Evolutionary conservation across 1,284 basidiomycete genomes (phyloP).

Genomic region (Cutaneotrichosporon daszewskae): DNA sequence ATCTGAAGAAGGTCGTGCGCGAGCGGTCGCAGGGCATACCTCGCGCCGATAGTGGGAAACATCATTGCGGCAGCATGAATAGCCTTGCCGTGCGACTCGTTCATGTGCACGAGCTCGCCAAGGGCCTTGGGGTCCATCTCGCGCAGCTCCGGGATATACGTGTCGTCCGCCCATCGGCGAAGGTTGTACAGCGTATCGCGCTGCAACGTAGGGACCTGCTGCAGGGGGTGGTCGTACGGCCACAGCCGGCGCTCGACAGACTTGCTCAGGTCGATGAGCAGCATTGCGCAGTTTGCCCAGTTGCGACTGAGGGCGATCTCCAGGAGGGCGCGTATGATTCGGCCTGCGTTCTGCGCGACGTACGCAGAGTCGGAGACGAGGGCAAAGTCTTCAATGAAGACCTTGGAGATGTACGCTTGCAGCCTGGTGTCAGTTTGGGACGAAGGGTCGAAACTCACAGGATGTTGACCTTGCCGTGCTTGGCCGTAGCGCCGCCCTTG

Average conservation of each 20-base stretch:
- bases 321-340: slow-evolving; percentile 86
- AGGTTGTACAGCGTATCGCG: slow-evolving; percentile 75
- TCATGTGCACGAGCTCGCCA: slow-evolving; percentile 73
- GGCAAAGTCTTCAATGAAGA: slow-evolving; percentile 86
- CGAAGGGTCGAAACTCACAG: slow-evolving; percentile 46
- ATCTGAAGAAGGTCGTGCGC: slow-evolving; percentile 79
- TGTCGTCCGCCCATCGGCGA: slow-evolving; percentile 76
- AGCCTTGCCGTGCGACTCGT: slow-evolving; percentile 75
- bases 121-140: slow-evolving; percentile 68
- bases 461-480: slow-evolving; percentile 89
- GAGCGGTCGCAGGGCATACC: slow-evolving; percentile 69
- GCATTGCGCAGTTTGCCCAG: slow-evolving; percentile 75
- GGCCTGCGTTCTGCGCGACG: slow-evolving; percentile 84
- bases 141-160: slow-evolving; percentile 70
- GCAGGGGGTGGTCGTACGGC: slow-evolving; percentile 91
- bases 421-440: slow-evolving; percentile 47
- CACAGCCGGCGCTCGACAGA: slow-evolving; percentile 87
- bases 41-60: slow-evolving; percentile 72
- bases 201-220: slow-evolving; percentile 67
- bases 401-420: slow-evolving; percentile 81
- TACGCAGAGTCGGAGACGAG: slow-evolving; percentile 93
- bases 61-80: slow-evolving; percentile 74
- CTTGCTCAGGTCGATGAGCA: slow-evolving; percentile 88
- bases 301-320: slow-evolving; percentile 90
- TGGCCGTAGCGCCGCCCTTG: slow-evolving; percentile 67